Evolutionary conservation across 108 stramenopile species (phyloP).

Genomic region (Fragilaria radians): DNA sequence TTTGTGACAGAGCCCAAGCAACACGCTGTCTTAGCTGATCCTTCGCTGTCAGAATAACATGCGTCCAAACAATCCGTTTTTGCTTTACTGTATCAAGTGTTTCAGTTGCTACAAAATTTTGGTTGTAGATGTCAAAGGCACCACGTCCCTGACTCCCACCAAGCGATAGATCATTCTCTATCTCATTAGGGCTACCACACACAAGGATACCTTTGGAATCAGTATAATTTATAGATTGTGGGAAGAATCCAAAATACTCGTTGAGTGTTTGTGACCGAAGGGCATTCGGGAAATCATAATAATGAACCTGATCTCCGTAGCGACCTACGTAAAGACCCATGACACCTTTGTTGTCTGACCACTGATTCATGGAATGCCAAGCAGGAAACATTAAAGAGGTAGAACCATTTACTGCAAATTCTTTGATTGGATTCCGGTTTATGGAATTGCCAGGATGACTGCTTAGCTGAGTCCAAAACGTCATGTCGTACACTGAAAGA

Average conservation of each 20-base stretch:
- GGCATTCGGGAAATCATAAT: neutral
- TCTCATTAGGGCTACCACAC: constrained; percentile 41
- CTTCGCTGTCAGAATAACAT: constrained; percentile 15
- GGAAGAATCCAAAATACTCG: neutral
- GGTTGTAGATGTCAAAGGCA: neutral
- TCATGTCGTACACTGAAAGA: constrained; percentile 52
- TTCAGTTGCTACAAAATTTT: neutral
- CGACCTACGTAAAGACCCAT: constrained; percentile 16
- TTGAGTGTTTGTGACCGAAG: constrained; percentile 1
- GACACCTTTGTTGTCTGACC: constrained; percentile 15
- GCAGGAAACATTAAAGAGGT: constrained; percentile 6
- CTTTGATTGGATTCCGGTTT: neutral
- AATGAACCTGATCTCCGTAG: neutral
- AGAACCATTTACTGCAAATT: constrained; percentile 4
- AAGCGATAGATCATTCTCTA: constrained; percentile 13
- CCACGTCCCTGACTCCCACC: neutral
- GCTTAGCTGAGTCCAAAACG: constrained; percentile 23
- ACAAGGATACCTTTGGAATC: constrained; percentile 15
- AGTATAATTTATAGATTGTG: neutral
- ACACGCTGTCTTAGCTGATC: constrained; percentile 47
- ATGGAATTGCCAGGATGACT: constrained; percentile 16
- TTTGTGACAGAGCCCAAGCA: constrained; percentile 28
- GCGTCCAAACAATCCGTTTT: constrained; percentile 24
- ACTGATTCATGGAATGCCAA: constrained; percentile 7
- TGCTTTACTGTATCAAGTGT: constrained; percentile 1